A percentile compares a stretch with the other conserved stretches of the same genome.
Evolutionary conservation across 2,329 filamentous ascomycete genomes (phyloP).

Genomic region (Sporothrix phasma): DNA sequence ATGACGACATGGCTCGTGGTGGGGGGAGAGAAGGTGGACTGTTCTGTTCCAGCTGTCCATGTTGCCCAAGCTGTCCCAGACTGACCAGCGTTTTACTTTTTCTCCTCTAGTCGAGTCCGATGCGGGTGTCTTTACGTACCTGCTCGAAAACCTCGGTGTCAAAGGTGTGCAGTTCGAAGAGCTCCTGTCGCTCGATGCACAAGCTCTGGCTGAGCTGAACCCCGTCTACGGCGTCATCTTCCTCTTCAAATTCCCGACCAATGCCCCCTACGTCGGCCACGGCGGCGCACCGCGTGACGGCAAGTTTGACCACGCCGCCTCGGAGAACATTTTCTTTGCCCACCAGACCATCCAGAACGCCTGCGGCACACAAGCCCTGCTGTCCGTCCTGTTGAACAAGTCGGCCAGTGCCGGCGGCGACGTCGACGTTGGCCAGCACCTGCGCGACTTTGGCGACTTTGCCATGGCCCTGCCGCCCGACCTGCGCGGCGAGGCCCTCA

Average conservation of each 20-base stretch:
- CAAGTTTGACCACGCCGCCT: conserved; percentile 63
- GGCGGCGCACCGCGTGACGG: conserved; percentile 68
- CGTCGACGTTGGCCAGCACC: conserved; percentile 61
- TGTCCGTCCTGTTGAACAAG: conserved; percentile 86
- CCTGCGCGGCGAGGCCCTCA: conserved; percentile 50
- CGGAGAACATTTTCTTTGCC: conserved; percentile 81
- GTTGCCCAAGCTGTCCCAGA: neutral
- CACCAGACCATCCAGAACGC: conserved; percentile 97
- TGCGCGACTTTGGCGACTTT: conserved; percentile 79
- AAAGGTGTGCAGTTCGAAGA: conserved; percentile 96
- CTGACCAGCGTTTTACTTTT: neutral
- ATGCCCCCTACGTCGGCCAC: conserved; percentile 48
- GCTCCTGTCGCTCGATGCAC: conserved; percentile 76
- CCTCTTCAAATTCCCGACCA: conserved; percentile 90
- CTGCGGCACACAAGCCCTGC: conserved; percentile 89
- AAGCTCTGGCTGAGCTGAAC: conserved; percentile 58
- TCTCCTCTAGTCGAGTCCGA: conserved; percentile 68
- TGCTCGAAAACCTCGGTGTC: conserved; percentile 84
- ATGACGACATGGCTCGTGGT: no score
- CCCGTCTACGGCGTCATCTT: conserved; percentile 95
- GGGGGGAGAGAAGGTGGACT: neutral
- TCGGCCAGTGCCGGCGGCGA: neutral
- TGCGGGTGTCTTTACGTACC: conserved; percentile 94
- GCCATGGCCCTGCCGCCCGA: conserved; percentile 73
- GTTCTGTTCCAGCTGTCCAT: no score